Conservation (phyloP, 2,329 filamentous ascomycete species). For the Fusarium lateritium region DNA sequence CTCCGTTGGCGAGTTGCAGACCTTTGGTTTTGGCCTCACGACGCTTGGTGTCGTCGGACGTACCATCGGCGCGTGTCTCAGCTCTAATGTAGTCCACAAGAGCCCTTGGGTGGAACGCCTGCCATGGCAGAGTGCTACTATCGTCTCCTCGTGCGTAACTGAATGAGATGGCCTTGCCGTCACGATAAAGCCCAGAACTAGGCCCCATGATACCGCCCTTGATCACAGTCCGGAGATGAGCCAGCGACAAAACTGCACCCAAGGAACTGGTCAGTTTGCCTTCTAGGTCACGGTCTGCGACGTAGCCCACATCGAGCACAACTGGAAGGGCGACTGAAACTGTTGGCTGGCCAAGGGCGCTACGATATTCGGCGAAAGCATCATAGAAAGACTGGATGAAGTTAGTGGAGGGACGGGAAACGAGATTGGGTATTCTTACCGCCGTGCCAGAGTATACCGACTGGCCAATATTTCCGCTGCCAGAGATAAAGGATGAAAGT, state of each 20-base stretch:
- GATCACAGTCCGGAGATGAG: neutral
- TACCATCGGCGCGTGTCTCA: neutral
- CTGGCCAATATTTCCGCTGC: neutral
- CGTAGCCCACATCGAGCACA: slow-evolving; percentile 4
- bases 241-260: neutral
- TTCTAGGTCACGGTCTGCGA: neutral
- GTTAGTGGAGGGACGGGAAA: neutral
- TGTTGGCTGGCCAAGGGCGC: neutral
- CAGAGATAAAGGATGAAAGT: neutral
- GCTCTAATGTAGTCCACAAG: slow-evolving; percentile 1
- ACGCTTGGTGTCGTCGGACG: neutral
- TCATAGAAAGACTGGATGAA: neutral
- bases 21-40: neutral
- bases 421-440: neutral
- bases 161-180: neutral
- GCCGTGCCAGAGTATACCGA: neutral
- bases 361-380: neutral
- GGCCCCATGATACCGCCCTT: slow-evolving; percentile 2
- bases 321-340: slow-evolving; percentile 1
- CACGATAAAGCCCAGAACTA: neutral
- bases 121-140: neutral
- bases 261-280: neutral
- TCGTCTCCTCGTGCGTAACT: neutral
- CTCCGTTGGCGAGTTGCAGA: neutral
- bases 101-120: neutral